A percentile compares a stretch with the other conserved stretches of the same genome.
Conservation (phyloP, 78 protist genomes). For the Cavenderia fasciculata region DNA sequence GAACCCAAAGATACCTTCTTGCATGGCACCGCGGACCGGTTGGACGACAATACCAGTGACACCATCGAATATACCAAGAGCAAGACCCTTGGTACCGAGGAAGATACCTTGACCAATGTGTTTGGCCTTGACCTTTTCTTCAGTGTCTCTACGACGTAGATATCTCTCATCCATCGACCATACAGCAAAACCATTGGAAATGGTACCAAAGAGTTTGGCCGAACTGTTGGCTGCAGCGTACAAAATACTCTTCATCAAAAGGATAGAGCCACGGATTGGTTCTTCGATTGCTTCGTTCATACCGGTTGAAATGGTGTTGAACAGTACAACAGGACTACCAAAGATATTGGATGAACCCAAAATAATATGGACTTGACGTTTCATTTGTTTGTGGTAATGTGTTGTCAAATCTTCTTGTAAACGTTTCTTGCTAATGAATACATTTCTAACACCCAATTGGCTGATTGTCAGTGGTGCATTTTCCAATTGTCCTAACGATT, state of each 20-base stretch:
- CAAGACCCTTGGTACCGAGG: conserved; percentile 49
- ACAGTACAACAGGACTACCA: conserved; percentile 75
- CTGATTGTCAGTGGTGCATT: conserved; percentile 60
- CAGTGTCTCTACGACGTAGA: conserved; percentile 44
- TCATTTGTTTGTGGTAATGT: conserved; percentile 69
- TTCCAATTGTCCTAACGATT: conserved; percentile 70
- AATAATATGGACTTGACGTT: conserved; percentile 54
- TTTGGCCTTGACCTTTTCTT: conserved; percentile 59
- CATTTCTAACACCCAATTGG: conserved; percentile 49
- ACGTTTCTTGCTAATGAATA: conserved; percentile 12
- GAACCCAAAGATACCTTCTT: conserved; percentile 81
- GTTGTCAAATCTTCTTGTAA: conserved; percentile 1
- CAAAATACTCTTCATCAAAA: conserved; percentile 64
- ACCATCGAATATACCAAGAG: conserved; percentile 65
- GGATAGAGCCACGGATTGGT: conserved; percentile 58
- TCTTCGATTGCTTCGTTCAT: conserved; percentile 76
- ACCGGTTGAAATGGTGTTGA: conserved; percentile 63
- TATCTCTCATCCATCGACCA: conserved; percentile 73
- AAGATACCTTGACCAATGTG: conserved; percentile 59
- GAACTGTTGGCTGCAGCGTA: conserved; percentile 70
- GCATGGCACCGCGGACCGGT: conserved; percentile 81
- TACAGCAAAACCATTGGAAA: conserved; percentile 66
- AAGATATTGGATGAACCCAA: conserved; percentile 64
- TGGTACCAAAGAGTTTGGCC: conserved; percentile 66
- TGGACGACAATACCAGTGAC: conserved; percentile 74